Percentiles rank a stretch among this genome's conserved stretches.
Evolutionary conservation across 306 rosid species (phyloP).

Genomic region (Prunus dulcis): DNA sequence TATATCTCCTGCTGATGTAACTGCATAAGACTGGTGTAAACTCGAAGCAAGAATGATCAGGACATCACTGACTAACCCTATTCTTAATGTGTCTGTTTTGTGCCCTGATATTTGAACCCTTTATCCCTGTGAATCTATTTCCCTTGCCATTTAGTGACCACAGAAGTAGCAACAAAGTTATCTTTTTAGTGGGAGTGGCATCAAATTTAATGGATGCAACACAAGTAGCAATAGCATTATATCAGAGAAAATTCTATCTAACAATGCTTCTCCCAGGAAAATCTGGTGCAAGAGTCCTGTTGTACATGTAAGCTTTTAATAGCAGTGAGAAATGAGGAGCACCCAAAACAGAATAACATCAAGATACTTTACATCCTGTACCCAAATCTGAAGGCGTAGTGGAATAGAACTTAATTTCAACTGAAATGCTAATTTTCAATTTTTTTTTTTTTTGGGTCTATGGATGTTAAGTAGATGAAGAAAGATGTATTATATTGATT

Average conservation of each 20-base stretch:
- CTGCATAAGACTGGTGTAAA: background rate
- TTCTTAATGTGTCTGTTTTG: background rate
- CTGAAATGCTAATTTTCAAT: background rate
- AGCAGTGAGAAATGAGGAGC: background rate
- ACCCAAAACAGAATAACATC: background rate
- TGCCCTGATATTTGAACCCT: background rate
- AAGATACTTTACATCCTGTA: background rate
- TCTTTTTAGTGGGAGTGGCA: background rate
- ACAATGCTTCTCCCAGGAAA: background rate
- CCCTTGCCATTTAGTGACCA: background rate
- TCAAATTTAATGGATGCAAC: background rate
- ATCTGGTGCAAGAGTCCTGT: background rate
- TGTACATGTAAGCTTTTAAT: background rate
- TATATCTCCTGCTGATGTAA: background rate
- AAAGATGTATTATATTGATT: slow-evolving; percentile 19
- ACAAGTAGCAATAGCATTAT: background rate
- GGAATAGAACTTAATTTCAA: background rate
- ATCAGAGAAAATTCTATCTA: background rate
- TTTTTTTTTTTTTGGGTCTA: background rate
- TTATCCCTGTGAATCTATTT: background rate
- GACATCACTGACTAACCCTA: background rate
- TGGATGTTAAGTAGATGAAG: slow-evolving; percentile 6
- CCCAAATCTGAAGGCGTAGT: background rate
- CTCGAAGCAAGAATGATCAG: background rate
- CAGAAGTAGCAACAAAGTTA: background rate